Evolutionary conservation across 2,329 filamentous ascomycete genomes (phyloP), one percentile per base, ranked within the genome.

Genomic region (Aspergillus pseudoglaucus): DNA sequence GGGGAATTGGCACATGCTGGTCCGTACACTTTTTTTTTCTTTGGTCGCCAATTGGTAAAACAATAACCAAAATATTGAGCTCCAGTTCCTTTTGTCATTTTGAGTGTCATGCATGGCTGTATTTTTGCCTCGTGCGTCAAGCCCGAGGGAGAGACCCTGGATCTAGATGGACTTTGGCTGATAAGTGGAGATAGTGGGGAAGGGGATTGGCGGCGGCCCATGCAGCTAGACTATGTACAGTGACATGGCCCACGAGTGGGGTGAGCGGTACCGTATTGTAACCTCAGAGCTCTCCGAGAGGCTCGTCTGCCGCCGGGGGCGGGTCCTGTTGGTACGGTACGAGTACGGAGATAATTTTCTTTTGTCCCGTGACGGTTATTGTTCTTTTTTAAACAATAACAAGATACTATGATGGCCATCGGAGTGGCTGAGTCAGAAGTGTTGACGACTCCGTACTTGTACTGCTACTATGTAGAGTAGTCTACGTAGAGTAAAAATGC

Each of bases 31-130:
- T 30, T 30, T 30, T 27, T 27, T 25, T 25, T 25, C 10, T 25
- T 27, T 27, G 4, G 1, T 30, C 25, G 25, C 25, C 25, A 12
- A 30, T 20, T 41, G 18, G 20, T 23, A 51, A 55, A 51, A 54
- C 46, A 54, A 49, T 51, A 48, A 48, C 33, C 15, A 33, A 9
- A 37, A 42, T 30, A 35, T 27, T 25, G 46, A 41, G 52, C 53
- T 55, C 51, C 52, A 56, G 53, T 55, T 51, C 10, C 52, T 46
- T 53, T 68, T 62, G 60, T 67, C 66, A 59, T 67, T 68, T 67
- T 61, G 63, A 68, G 65, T 57, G 59, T 62, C 60, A 61, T 69
- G 66, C 66, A 69, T 63, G 62, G 64, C 62, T 67, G 56, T 63
- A 25, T 62, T 67, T 60, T 62, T 67, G 65, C 64, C 64, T 69